Evolutionary conservation across 169 alveolate genomes (phyloP).

Genomic region (Cryptosporidium ubiquitum): DNA sequence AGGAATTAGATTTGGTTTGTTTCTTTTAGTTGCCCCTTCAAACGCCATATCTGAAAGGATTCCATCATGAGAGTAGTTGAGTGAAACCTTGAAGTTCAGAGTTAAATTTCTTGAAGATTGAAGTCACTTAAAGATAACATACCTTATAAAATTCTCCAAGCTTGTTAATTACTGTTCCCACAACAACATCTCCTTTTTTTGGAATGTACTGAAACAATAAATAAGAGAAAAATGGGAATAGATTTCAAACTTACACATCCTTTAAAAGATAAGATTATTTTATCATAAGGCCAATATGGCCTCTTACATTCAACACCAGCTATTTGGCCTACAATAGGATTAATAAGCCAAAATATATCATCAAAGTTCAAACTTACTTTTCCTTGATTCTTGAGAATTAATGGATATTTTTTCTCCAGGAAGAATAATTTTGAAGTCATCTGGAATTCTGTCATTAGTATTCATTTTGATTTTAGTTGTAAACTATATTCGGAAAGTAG

Average conservation of each 20-base stretch:
- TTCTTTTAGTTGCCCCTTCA: conserved; percentile 73
- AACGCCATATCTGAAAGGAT: conserved; percentile 61
- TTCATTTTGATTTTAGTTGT: conserved; percentile 7
- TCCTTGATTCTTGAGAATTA: neutral
- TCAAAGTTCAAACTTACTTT: conserved; percentile 17
- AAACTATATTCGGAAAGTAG: neutral
- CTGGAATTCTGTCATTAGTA: neutral
- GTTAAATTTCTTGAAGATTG: neutral
- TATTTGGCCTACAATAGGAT: conserved; percentile 3
- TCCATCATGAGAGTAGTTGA: conserved; percentile 33
- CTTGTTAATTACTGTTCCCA: conserved; percentile 37
- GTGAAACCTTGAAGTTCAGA: conserved; percentile 19
- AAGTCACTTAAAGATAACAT: neutral
- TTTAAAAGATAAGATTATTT: conserved; percentile 11
- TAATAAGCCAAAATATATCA: neutral
- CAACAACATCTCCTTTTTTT: conserved; percentile 51
- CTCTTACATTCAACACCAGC: conserved; percentile 55
- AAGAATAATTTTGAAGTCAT: conserved; percentile 21
- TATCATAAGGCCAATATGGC: conserved; percentile 62
- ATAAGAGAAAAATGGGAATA: neutral
- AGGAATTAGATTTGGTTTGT: conserved; percentile 17
- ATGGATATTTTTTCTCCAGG: conserved; percentile 55
- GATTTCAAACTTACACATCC: conserved; percentile 52
- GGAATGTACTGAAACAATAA: conserved; percentile 43
- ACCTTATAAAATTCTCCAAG: conserved; percentile 59